Evolutionary conservation across 164 flowering plant species (phyloP), one percentile per base, ranked within the genome.

Genomic region (Vitis cinerea): DNA sequence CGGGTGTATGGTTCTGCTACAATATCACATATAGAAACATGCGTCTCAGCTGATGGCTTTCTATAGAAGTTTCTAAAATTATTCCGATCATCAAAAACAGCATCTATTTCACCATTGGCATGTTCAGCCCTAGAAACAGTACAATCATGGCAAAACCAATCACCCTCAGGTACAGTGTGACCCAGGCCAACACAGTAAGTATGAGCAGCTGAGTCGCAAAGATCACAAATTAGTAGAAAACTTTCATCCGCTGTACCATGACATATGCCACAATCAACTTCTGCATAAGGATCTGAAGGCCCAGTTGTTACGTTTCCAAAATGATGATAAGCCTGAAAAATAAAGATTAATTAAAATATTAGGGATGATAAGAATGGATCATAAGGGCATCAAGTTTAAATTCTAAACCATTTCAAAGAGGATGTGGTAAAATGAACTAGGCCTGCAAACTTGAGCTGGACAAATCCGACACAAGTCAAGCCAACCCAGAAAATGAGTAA

Each of bases 141-240:
- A 67, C 98, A 93, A 63, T 88, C 91, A 50, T 67, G 79, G 68
- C 97, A 91, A 72, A 83, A 90, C 97, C 95, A 91, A 77, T 91
- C 91, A 73, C 92, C 93, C 67, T 91, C 90, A 17, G 97, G 98
- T 37, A 93, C 87, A 67, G 85, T 82, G 31, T 17, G 19, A 66
- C 92, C 94, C 60, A 91, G 81, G 47, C 97, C 98, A 78, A 85
- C 84, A 75, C 98, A 93, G 68, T 86, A 90, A 17, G 93, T 86
- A 75, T 93, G 97, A 71, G 86, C 69, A 56, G 89, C 91, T 1
- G 87, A 69, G 73, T 91, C 97, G 77, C 97, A 93, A 52, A 91
- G 89, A 75, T 90, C 91, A 79, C 97, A 91, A 23, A 91, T 84
- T 44, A 91, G 66, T 19, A 88, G 69, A 71, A 86, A 86, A 77